Evolutionary conservation across 192 early-diverging fungal genomes (phyloP), one percentile per base, ranked within the genome.

Genomic region (Gigaspora rosea): DNA sequence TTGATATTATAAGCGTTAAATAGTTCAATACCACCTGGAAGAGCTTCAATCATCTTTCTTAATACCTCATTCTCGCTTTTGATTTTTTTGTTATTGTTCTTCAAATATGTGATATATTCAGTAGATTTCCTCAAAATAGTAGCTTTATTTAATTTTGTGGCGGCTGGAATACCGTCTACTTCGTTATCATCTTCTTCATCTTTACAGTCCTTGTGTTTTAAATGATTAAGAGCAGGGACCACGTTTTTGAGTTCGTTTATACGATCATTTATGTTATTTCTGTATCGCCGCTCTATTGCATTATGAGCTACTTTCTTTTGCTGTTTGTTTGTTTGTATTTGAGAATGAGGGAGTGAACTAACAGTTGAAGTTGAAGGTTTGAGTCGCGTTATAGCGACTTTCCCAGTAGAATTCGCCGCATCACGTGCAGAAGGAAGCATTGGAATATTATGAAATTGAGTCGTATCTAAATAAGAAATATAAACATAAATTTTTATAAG

Each of bases 231-330:
- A 1, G 95, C 94, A 3, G 96, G 96, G 15, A 98, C 94, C 0
- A 92, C 90, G 71, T 90, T 88, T 70, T 92, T 92, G 13, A 98
- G 86, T 54, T 97, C 95, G 51, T 89, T 84, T 56, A 98, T 97
- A 27, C 96, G 89, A 76, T 97, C 94, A 86, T 98, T 98, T 80
- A 98, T 95, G 86, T 98, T 98, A 83, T 96, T 97, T 69, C 96
- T 89, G 82, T 98, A 98, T 58, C 94, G 88, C 36, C 92, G 89
- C 81, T 98, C 96, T 46, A 98, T 96, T 3, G 95, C 95, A 75
- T 97, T 98, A 81, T 98, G 96, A 2, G 96, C 94, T 15, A 94
- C 92, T 80, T 96, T 97, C 80, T 95, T 95, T 73, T 92, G 89
- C 66, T 90, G 84, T 50, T 88, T 86, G 61, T 80, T 83, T 0